Evolutionary conservation across 2,329 filamentous ascomycete genomes (phyloP).

Genomic region (Botrytis byssoidea): DNA sequence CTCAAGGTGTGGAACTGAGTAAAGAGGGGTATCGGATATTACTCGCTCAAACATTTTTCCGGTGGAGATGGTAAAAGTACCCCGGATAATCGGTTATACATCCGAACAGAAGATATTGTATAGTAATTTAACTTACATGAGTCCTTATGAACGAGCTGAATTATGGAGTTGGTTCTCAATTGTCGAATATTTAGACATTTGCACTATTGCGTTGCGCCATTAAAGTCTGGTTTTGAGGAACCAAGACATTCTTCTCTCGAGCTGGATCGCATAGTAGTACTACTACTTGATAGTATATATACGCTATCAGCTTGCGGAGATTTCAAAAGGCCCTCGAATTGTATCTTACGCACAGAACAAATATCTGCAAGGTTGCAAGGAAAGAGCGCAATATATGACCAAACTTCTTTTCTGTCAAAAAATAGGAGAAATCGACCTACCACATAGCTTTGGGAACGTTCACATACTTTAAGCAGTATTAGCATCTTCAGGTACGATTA

Average conservation of each 20-base stretch:
- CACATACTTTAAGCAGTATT: constrained; percentile 28
- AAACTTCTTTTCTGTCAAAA: not conserved
- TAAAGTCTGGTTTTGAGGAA: not conserved
- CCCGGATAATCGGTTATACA: constrained; percentile 3
- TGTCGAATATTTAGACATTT: not conserved
- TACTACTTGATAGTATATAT: not conserved
- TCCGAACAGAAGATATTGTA: not conserved
- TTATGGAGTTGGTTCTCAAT: not conserved
- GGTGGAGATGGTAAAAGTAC: not conserved
- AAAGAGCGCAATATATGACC: not conserved
- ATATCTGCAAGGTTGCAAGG: not conserved
- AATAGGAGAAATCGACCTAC: not conserved
- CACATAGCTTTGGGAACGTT: not conserved
- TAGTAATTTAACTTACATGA: not conserved
- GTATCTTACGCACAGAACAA: not conserved
- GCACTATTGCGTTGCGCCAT: not conserved
- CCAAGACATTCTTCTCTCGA: not conserved
- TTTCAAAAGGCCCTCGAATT: not conserved
- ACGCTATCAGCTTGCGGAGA: not conserved
- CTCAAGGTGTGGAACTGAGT: not conserved
- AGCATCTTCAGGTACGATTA: constrained; percentile 28
- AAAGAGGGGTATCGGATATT: constrained; percentile 10
- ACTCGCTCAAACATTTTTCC: constrained; percentile 9
- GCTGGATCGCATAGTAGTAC: not conserved
- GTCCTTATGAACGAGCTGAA: not conserved